Conservation (phyloP, 345 rosid species). For the Balakata baccata region DNA sequence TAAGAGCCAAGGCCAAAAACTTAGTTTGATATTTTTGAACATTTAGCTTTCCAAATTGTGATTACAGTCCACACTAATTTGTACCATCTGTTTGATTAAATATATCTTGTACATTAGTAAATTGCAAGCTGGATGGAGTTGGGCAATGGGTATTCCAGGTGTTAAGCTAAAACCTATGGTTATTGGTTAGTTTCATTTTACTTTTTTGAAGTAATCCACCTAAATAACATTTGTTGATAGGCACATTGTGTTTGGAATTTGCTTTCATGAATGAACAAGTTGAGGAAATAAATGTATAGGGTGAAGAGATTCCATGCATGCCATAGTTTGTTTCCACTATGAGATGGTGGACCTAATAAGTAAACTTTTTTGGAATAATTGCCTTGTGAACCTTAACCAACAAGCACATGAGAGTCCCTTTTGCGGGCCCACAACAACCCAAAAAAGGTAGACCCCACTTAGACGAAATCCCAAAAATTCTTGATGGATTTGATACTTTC, state of each 20-base stretch:
- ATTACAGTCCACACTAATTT: background rate
- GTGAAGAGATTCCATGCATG: background rate
- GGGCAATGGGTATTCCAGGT: too few relatives aligned
- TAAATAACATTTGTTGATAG: background rate
- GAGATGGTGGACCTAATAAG: constrained; percentile 5
- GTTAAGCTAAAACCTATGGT: too few relatives aligned
- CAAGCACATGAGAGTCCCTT: constrained; percentile 23
- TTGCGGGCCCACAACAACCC: constrained; percentile 10
- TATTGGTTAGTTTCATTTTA: background rate
- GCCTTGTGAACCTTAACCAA: constrained; percentile 18
- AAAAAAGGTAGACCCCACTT: background rate
- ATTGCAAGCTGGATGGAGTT: too few relatives aligned
- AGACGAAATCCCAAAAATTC: background rate
- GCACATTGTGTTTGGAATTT: background rate
- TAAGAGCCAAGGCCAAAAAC: background rate
- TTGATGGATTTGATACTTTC: constrained; percentile 3
- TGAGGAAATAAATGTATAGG: background rate
- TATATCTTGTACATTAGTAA: too few relatives aligned
- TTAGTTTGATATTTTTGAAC: background rate
- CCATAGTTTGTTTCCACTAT: background rate
- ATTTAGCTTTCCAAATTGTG: background rate
- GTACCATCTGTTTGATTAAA: background rate
- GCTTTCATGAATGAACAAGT: background rate
- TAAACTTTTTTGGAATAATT: constrained; percentile 17
- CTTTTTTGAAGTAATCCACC: background rate